Conservation (phyloP, 495 filamentous ascomycete genomes). For the Hyaloscypha finlandica region DNA sequence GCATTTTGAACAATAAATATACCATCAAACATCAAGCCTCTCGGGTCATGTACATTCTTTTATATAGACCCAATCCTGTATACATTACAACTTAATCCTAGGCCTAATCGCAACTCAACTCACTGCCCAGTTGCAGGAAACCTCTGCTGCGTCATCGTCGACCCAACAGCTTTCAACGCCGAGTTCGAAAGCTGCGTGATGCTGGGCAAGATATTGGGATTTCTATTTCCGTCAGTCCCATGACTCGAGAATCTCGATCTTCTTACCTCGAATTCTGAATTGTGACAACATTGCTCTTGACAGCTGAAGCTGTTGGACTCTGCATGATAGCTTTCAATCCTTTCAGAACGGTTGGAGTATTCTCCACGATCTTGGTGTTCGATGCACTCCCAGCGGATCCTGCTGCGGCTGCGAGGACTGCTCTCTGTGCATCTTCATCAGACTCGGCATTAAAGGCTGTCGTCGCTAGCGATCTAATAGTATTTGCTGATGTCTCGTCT, state of each 20-base stretch:
- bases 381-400: slow-evolving; percentile 2
- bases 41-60: no score
- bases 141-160: slow-evolving; percentile 18
- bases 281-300: slow-evolving; percentile 7
- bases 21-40: no score
- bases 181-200: slow-evolving; percentile 22
- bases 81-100: no score
- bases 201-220: slow-evolving; percentile 24
- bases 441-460: slow-evolving; percentile 21
- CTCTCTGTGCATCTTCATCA: slow-evolving; percentile 19
- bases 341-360: slow-evolving; percentile 16
- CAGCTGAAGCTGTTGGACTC: slow-evolving; percentile 3
- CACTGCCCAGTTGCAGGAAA: slow-evolving; percentile 14
- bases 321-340: slow-evolving; percentile 20
- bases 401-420: slow-evolving; percentile 20
- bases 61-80: no score
- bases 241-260: not conserved
- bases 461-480: slow-evolving; percentile 12
- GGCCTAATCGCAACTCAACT: no score
- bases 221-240: slow-evolving; percentile 12
- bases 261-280: slow-evolving; percentile 14
- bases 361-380: slow-evolving; percentile 25
- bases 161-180: slow-evolving; percentile 18
- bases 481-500: not conserved
- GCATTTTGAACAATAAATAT: no score